Evolutionary conservation across 108 stramenopile genomes (phyloP), one percentile per base, ranked within the genome.

Genomic region (Schizochytrium sp.): DNA sequence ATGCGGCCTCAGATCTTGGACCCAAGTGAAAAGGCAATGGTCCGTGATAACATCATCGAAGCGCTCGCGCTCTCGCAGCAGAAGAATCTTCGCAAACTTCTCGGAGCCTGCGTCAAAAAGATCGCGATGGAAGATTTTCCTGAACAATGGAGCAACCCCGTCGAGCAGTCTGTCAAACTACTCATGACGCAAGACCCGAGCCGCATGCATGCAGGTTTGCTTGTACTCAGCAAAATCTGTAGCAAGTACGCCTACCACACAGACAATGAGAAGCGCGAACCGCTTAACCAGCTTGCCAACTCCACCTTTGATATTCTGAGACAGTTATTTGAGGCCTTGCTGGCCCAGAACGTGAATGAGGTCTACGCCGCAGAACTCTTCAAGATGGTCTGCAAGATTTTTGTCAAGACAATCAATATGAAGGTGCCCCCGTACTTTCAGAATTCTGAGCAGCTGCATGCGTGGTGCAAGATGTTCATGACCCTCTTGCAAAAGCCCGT

Each of bases 11-110:
- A 55, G 13, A 49, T 55, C 15, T 53, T 83, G 76, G 50, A 83
- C 76, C 50, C 47, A 7, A 55, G n/a, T 10, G 76, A 83, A 10
- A 83, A 83, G 76, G 50, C 47, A n/a, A 49, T 83, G 47, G 76
- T 83, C 17, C 76, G 76, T 53, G 50, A 83, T n/a, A 83, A 83
- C 28, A 83, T 83, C 28, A 55, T 83, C 47, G 76, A 83, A 53
- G 76, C 76, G 17, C 47, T 83, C 5, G 76, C 76, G 15, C 76
- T 49, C 47, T 83, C 76, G 53, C 47, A 49, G 53, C 50, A 83
- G 15, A 49, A 55, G 50, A 28, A 10, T 10, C 47, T 55, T n/a
- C 47, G 76, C 76, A 83, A 83, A 50, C 50, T 55, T 40, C 5
- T 83, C 45, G 47, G 17, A 5, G 76, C 47, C 50, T 55, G 50